Conservation (phyloP, 805 yeast species). For the Candida germanica region DNA sequence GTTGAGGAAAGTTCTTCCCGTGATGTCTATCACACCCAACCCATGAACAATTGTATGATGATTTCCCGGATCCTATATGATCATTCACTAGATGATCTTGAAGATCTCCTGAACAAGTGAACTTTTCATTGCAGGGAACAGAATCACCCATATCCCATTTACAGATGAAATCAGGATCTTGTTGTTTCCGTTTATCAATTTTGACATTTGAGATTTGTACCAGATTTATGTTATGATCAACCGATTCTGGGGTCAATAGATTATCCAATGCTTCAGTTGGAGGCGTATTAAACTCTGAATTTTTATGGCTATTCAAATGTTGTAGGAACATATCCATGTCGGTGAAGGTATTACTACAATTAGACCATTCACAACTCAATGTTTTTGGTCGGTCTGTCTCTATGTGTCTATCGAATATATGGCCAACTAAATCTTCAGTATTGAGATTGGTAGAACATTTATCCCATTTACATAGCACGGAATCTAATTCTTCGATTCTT, state of each 20-base stretch:
- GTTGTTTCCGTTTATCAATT: conserved; percentile 3
- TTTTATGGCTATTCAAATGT: conserved; percentile 45
- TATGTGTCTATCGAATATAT: conserved; percentile 48
- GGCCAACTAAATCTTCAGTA: conserved; percentile 29
- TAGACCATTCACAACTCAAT: conserved; percentile 70
- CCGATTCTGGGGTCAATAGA: conserved; percentile 6
- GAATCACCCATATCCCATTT: conserved; percentile 39
- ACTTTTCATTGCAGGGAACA: conserved; percentile 48
- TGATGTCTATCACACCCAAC: conserved; percentile 62
- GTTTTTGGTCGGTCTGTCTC: conserved; percentile 30
- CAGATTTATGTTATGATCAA: conserved; percentile 6
- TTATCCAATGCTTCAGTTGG: background rate
- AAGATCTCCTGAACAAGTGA: conserved; percentile 54
- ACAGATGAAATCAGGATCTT: conserved; percentile 39
- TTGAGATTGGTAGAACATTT: conserved; percentile 48
- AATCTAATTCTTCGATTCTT: conserved; percentile 4
- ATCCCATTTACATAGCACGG: conserved; percentile 63
- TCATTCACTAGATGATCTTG: conserved; percentile 65
- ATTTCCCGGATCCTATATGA: conserved; percentile 76
- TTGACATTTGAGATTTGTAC: conserved; percentile 31
- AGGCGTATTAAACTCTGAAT: background rate
- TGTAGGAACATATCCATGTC: conserved; percentile 53
- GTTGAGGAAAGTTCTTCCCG: conserved; percentile 64
- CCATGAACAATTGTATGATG: conserved; percentile 75
- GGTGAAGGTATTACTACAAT: conserved; percentile 58